Evolutionary conservation across 805 yeast genomes (phyloP), one percentile per base, ranked within the genome.

Genomic region (Brettanomyces custersianus): DNA sequence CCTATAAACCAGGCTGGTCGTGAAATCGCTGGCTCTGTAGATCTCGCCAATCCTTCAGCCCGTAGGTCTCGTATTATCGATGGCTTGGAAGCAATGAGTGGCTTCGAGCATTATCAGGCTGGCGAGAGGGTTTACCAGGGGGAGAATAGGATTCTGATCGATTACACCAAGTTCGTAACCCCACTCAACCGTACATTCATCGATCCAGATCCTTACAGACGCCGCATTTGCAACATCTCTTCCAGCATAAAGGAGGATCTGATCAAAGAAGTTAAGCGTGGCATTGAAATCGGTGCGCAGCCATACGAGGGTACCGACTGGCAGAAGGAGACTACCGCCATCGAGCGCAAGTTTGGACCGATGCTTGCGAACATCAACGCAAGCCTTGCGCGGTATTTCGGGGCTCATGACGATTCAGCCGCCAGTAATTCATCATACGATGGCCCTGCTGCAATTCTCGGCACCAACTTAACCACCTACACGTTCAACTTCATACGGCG

Each of bases 281-380:
- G 49, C 8, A 42, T 66, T 9, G 24, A 41, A 15, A 28, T 51
- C 0, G 62, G 60, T 2, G 61, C 58, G 17, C 55, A 64, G 37
- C 70, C 74, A 4, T 53, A 51, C 27, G 26, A 46, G 5, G 63
- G 70, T 10, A 74, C 70, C 0, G 54, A 77, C 47, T 77, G 85
- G 84, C 76, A 69, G 45, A 40, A 53, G n/a, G 55, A 67, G 3
- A 66, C 77, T 0, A 64, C 62, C 33, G 62, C 56, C 23, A 66
- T 76, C n/a, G 65, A 62, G 5, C 54, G 54, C 20, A 75, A 75
- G 46, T 77, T 77, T 49, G 58, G 73, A 1, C 80, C 81, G 9
- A 52, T 66, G 26, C 45, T 77, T 18, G 43, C 56, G 28, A 46
- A 52, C 5, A 40, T 76, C 36, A 68, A 73, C 37, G 48, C 54